Base-by-base conservation (phyloP, 1,284 basidiomycete species). In the Ustilago nuda region DNA sequence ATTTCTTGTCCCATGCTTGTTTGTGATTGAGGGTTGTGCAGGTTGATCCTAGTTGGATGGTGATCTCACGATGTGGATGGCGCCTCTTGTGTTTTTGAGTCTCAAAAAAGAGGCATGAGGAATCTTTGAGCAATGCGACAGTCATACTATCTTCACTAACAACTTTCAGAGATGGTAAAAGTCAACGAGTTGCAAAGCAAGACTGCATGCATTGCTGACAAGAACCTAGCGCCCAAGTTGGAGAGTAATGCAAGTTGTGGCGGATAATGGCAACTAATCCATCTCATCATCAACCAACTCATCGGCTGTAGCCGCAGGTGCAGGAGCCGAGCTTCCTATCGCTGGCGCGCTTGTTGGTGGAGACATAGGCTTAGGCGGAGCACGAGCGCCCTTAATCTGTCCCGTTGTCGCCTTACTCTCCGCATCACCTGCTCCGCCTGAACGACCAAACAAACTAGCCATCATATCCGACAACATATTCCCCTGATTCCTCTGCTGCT, bases 381-480 rank as follows among this genome's bases (percentile, higher is more conserved):
- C 53, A 2, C 60, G 67, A 3, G 58, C 54, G 15, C 56, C 58
- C 46, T 57, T 63, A 27, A 71, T 35, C 13, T 56, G 43, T 19
- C n/a, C 43, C 19, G 43, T 17, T 8, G n/a, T 4, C 36, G 36
- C 36, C 52, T 45, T 56, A 27, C 50, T 35, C 51, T 30, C 68
- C 57, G 12, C 39, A 9, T 7, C 43, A 45, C 19, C 8, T 0
- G 60, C 60, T n/a, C 58, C 43, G 19, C 19, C 8, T 1, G 60
- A 61, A 17, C 58, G 62, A 32, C 67, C 78, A 56, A 82, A 81
- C 23, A 82, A 56, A 12, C 58, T 61, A 3, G 74, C 72, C 61
- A 82, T 80, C 81, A 82, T 82, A 61, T 82, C 81, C 32, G 45
- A 64, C 58, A 82, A 56, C 60, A 81, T 76, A 48, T 82, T 82